Evolutionary conservation across 805 yeast species (phyloP).

Genomic region (Kodamaea restingae): DNA sequence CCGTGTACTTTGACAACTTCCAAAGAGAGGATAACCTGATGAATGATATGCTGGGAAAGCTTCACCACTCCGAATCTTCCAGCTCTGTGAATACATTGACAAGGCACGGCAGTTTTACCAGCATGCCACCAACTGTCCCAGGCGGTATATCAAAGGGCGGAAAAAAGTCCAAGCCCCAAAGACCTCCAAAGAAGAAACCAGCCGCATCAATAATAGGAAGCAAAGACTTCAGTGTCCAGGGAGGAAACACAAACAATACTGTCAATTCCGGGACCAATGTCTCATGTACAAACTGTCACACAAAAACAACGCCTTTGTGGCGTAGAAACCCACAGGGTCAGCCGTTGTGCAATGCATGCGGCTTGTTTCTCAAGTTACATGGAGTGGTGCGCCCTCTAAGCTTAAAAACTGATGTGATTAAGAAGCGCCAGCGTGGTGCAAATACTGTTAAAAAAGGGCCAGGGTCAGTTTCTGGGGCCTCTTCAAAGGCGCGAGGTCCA

Average conservation of each 20-base stretch:
- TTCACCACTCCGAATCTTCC: constrained; percentile 5
- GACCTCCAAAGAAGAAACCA: constrained; percentile 9
- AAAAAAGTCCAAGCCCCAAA: constrained; percentile 6
- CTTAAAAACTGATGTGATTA: constrained; percentile 86
- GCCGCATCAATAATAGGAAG: constrained; percentile 1
- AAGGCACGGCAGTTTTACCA: constrained; percentile 5
- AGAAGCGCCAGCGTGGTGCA: constrained; percentile 72
- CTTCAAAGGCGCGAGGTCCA: constrained; percentile 2
- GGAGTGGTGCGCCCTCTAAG: constrained; percentile 94
- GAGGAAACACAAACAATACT: neutral
- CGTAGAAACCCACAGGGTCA: constrained; percentile 88
- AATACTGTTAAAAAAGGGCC: constrained; percentile 16
- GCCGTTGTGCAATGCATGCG: constrained; percentile 95
- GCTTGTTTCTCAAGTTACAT: constrained; percentile 83
- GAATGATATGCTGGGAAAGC: constrained; percentile 7
- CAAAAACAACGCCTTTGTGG: constrained; percentile 94
- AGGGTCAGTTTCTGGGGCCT: constrained; percentile 5
- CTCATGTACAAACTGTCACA: constrained; percentile 82
- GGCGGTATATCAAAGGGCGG: constrained; percentile 1
- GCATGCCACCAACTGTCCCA: constrained; percentile 1
- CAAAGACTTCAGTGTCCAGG: constrained; percentile 1
- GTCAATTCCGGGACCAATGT: constrained; percentile 12
- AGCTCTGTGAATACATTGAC: constrained; percentile 8
- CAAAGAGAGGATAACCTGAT: neutral
- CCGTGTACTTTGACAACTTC: constrained; percentile 5